Evolutionary conservation across 306 rosid genomes (phyloP).

Genomic region (Vigna unguiculata): DNA sequence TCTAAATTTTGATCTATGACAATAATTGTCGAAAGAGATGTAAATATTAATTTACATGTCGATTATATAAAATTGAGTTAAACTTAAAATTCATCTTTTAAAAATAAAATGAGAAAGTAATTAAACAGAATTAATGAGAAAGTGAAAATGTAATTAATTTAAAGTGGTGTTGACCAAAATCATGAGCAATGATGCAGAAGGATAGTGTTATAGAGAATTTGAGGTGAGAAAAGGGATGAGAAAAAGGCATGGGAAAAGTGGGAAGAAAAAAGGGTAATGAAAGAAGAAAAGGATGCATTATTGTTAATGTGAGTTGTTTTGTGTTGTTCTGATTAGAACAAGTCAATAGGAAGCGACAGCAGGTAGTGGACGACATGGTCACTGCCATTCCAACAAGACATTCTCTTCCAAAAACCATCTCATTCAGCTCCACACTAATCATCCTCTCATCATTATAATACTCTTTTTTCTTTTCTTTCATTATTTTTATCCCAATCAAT

Average conservation of each 20-base stretch:
- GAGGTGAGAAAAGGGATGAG: constrained; percentile 21
- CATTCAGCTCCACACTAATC: not conserved
- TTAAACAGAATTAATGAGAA: not conserved
- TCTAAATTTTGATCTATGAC: no score
- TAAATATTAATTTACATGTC: no score
- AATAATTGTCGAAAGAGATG: no score
- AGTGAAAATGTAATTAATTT: not conserved
- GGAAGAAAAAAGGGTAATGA: constrained; percentile 1
- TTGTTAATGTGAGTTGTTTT: constrained; percentile 16
- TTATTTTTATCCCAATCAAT: no score
- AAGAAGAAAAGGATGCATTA: constrained; percentile 22
- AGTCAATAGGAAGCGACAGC: constrained; percentile 39
- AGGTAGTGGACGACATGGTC: constrained; percentile 43
- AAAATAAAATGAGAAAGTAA: no score
- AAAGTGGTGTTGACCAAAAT: constrained; percentile 2
- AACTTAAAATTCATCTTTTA: no score
- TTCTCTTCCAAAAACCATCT: constrained; percentile 8
- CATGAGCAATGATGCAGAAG: not conserved
- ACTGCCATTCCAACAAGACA: not conserved
- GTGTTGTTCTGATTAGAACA: constrained; percentile 21
- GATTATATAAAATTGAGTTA: no score
- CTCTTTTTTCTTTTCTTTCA: not conserved
- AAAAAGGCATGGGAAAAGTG: constrained; percentile 13
- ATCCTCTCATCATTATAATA: constrained; percentile 11
- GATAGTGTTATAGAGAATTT: not conserved